A percentile compares a stretch with the other conserved stretches of the same genome.
Evolutionary conservation across 345 rosid genomes (phyloP).

Genomic region (Camelina laxa): DNA sequence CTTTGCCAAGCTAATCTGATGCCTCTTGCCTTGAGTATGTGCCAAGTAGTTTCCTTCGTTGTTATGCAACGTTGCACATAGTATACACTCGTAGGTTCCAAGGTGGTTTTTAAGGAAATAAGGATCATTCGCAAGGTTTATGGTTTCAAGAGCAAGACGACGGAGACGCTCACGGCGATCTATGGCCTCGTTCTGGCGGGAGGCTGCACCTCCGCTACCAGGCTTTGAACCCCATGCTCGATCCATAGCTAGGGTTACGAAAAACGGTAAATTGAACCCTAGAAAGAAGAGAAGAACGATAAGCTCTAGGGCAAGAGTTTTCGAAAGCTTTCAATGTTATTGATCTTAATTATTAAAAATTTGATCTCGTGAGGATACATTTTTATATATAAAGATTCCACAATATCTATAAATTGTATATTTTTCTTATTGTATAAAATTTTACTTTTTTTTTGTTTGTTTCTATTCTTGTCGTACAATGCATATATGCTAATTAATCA

Average conservation of each 20-base stretch:
- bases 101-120: constrained; percentile 97
- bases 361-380: too few relatives aligned
- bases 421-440: too few relatives aligned
- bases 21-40: constrained; percentile 94
- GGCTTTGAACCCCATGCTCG: constrained; percentile 44
- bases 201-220: constrained; percentile 96
- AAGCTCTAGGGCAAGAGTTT: too few relatives aligned
- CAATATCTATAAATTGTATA: too few relatives aligned
- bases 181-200: constrained; percentile 90
- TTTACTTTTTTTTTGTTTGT: too few relatives aligned
- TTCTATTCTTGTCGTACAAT: too few relatives aligned
- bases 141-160: constrained; percentile 93
- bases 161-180: constrained; percentile 99
- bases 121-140: constrained; percentile 97
- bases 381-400: too few relatives aligned
- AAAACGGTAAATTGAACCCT: too few relatives aligned
- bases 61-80: constrained; percentile 92
- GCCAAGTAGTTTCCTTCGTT: constrained; percentile 99
- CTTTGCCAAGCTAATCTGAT: constrained; percentile 93
- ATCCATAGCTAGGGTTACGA: background rate
- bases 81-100: constrained; percentile 92
- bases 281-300: too few relatives aligned
- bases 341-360: too few relatives aligned
- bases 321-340: too few relatives aligned
- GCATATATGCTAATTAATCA: too few relatives aligned